Percentiles rank a stretch among this genome's conserved stretches.
Conservation (phyloP, 2,329 filamentous ascomycete species). For the Cladorrhinum sp. region DNA sequence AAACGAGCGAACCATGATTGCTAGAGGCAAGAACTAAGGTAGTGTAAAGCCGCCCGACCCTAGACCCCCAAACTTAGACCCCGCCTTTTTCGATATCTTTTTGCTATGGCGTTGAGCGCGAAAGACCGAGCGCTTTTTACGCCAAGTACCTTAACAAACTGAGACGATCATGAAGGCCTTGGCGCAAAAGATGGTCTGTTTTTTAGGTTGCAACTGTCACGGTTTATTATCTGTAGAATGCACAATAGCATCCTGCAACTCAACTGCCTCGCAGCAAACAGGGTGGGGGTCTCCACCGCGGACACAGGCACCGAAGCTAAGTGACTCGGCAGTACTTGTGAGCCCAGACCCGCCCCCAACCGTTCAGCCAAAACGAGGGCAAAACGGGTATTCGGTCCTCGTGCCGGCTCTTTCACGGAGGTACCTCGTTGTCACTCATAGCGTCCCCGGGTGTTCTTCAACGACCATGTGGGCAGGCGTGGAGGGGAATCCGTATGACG, state of each 20-base stretch:
- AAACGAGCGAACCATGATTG: neutral
- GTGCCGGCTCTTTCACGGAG: constrained; percentile 13
- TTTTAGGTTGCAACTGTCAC: neutral
- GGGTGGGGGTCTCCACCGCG: constrained; percentile 1
- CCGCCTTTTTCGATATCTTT: neutral
- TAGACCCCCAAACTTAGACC: neutral
- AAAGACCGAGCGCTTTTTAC: neutral
- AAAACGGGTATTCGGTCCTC: constrained; percentile 24
- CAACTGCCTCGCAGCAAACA: neutral
- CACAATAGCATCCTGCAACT: too few species aligned
- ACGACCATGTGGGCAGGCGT: constrained; percentile 11
- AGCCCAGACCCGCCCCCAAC: neutral
- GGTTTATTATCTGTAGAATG: too few species aligned
- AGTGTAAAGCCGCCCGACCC: too few species aligned
- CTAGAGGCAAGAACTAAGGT: too few species aligned
- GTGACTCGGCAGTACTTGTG: constrained; percentile 18
- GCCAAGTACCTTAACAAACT: neutral
- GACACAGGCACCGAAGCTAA: constrained; percentile 9
- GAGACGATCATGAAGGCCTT: neutral
- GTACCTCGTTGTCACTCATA: constrained; percentile 20
- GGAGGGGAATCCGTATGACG: constrained; percentile 21
- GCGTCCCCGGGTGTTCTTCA: neutral
- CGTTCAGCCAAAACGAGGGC: constrained; percentile 6
- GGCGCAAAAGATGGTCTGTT: neutral
- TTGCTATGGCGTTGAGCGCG: too few species aligned